Evolutionary conservation across 2,329 filamentous ascomycete genomes (phyloP), one percentile per base, ranked within the genome.

Genomic region (Apiospora phragmitis): DNA sequence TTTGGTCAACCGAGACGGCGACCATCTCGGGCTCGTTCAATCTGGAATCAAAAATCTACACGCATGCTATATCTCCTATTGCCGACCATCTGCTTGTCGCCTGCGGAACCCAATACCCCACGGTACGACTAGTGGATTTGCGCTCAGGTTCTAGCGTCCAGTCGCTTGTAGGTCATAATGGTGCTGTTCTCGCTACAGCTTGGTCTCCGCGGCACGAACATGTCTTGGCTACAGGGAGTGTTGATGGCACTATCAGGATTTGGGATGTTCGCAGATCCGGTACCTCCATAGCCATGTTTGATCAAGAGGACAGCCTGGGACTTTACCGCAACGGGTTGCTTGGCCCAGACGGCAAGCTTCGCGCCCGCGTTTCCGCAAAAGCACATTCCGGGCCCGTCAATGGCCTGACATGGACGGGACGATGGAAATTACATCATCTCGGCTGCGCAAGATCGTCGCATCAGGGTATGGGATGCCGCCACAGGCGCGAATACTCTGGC

Each of bases 241-340:
- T 91, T 0, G 95, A 98, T 78, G 95, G 95, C 26, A 92, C 90
- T 12, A 90, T 95, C 2, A 89, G 94, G 29, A 85, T 98, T 45
- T 98, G 95, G 91, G 95, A 98, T 79, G 89, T 98, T 35, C 88
- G 95, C 4, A 90, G 93, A 42, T 93, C 93, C 41, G 92, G 92
- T 26, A 91, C 91, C 8, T 89, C 92, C 26, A 85, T 98, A 42
- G 94, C 91, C 0, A 87, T 92, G 51, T 86, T 98, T 1, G 93
- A 98, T 78, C 90, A 94, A 81, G 94, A 97, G 77, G 94, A 98
- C 77, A 91, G 90, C 3, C 84, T 93, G 3, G 95, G 94, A 1
- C 80, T 95, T 5, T 80, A 88, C 51, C 79, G 85, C 65, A 78
- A 78, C 45, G 79, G 77, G 18, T 71, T 77, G 9, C 72, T 73